Evolutionary conservation across 2,329 filamentous ascomycete genomes (phyloP).

Genomic region (Fusarium longipes): DNA sequence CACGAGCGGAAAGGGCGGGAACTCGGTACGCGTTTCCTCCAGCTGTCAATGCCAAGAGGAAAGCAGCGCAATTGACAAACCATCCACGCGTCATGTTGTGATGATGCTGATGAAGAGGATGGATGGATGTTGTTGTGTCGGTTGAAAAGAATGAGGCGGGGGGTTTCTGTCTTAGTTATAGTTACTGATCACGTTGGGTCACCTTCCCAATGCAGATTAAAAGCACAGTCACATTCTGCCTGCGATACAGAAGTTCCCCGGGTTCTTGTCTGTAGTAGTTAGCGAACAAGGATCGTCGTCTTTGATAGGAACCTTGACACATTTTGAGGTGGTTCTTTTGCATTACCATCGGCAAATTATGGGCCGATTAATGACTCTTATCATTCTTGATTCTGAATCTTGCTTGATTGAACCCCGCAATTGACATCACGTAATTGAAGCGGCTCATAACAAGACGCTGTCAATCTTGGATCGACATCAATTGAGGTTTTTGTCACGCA

Average conservation of each 20-base stretch:
- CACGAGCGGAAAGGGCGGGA: constrained; percentile 8
- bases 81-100: constrained; percentile 19
- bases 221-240: too few relatives aligned
- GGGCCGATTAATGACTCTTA: constrained; percentile 1
- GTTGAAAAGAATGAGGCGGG: background rate
- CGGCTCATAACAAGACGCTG: too few relatives aligned
- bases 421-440: background rate
- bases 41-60: constrained; percentile 8
- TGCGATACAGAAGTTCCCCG: constrained; percentile 27
- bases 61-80: constrained; percentile 20
- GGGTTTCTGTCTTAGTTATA: background rate
- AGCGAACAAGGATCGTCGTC: constrained; percentile 19
- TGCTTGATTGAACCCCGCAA: background rate
- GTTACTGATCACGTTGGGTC: constrained; percentile 1
- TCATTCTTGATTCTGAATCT: background rate
- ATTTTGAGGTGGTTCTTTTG: constrained; percentile 1
- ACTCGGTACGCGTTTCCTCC: constrained; percentile 2
- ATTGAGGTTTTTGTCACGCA: background rate
- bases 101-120: background rate
- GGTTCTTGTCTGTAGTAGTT: constrained; percentile 25
- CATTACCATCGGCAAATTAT: background rate
- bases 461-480: background rate
- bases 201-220: constrained; percentile 30
- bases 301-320: constrained; percentile 21
- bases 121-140: constrained; percentile 1